phyloP scores from a whole-genome alignment of 306 rosid species.

The Lathyrus aphaca region DNA sequence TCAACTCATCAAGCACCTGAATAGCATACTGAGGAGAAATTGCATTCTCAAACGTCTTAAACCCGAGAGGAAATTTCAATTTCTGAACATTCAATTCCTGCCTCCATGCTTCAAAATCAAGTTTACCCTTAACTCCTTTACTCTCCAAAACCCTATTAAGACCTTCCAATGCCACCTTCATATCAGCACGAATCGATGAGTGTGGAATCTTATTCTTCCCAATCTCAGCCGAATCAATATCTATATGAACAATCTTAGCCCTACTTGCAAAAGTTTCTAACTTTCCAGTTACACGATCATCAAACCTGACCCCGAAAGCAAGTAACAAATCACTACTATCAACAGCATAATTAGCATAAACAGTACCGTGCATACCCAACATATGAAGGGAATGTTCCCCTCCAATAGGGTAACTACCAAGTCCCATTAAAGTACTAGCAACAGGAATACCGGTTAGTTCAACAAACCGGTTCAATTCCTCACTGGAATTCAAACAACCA shows the following conservation, averaged over 20 bases:
- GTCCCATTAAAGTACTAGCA: constrained; percentile 88
- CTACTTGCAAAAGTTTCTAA: constrained; percentile 85
- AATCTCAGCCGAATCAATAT: constrained; percentile 88
- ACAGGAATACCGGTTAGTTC: constrained; percentile 77
- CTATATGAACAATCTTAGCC: constrained; percentile 90
- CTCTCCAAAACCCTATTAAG: constrained; percentile 61
- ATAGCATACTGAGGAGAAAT: constrained; percentile 89
- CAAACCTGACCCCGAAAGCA: constrained; percentile 93
- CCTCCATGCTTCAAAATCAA: constrained; percentile 70
- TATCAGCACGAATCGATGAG: constrained; percentile 69
- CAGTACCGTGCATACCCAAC: constrained; percentile 96
- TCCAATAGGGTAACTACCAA: constrained; percentile 61
- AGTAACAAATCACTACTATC: constrained; percentile 77
- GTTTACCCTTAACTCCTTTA: constrained; percentile 36
- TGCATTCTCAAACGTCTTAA: constrained; percentile 64
- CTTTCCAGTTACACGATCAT: constrained; percentile 91
- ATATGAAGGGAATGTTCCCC: constrained; percentile 70
- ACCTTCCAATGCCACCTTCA: constrained; percentile 72
- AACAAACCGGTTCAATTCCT: constrained; percentile 66
- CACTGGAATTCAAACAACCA: constrained; percentile 79
- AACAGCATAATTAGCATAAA: constrained; percentile 88
- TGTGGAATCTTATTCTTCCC: constrained; percentile 97
- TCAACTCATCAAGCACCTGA: constrained; percentile 82
- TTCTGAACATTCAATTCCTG: constrained; percentile 77
- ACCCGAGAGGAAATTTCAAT: constrained; percentile 62